A percentile compares a stretch with the other conserved stretches of the same genome.
Conservation (phyloP, 2,329 filamentous ascomycete species). For the Verticillium albo-atrum region DNA sequence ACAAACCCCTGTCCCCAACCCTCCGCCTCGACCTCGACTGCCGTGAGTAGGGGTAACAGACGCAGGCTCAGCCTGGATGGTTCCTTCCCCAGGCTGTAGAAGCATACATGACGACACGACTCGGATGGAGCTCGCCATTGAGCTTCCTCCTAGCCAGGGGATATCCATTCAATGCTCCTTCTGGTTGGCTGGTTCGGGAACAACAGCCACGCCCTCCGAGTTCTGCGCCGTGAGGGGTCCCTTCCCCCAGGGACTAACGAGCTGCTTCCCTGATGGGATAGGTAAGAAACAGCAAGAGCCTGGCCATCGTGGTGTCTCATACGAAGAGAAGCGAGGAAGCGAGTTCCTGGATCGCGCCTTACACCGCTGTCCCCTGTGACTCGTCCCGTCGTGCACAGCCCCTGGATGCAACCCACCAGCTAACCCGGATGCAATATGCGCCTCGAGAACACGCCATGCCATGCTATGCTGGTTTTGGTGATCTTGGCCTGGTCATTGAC, state of each 20-base stretch:
- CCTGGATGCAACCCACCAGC: not conserved
- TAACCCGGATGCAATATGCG: too few relatives aligned
- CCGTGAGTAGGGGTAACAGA: too few relatives aligned
- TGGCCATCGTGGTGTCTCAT: not conserved
- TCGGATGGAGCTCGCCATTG: too few relatives aligned
- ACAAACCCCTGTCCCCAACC: not conserved
- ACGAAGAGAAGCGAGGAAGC: not conserved
- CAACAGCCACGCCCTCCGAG: not conserved
- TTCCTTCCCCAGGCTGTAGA: too few relatives aligned
- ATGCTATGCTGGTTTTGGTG: not conserved
- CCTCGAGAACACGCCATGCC: too few relatives aligned
- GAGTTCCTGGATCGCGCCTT: not conserved
- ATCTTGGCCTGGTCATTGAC: constrained; percentile 2
- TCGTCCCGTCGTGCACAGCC: not conserved
- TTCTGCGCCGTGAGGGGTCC: not conserved
- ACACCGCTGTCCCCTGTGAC: not conserved
- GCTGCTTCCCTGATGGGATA: not conserved
- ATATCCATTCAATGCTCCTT: too few relatives aligned
- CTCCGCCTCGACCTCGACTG: too few relatives aligned
- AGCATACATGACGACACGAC: too few relatives aligned
- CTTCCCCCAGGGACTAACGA: not conserved
- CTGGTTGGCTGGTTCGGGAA: too few relatives aligned
- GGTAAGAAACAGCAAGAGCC: not conserved
- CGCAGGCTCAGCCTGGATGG: too few relatives aligned
- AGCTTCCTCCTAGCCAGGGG: too few relatives aligned